Percentiles rank a stretch among this genome's conserved stretches.
phyloP scores from a whole-genome alignment of 2,329 filamentous ascomycete genomes.

The Xylaria hypoxylon region DNA sequence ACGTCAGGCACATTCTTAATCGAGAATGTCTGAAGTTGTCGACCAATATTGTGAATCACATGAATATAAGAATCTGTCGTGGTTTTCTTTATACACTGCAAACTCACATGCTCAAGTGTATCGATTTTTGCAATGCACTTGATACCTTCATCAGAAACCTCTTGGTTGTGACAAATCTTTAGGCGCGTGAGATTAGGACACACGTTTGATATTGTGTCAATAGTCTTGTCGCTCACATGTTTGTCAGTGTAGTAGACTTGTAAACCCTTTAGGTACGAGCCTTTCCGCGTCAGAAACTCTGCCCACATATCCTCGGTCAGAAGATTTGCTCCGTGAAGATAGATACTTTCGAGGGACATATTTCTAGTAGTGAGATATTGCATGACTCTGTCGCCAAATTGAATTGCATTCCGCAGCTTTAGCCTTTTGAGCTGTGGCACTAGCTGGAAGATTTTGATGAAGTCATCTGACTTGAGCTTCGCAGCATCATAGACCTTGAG shows the following conservation, averaged over 20 bases:
- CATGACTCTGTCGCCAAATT: conserved; percentile 88
- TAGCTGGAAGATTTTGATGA: conserved; percentile 81
- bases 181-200: conserved; percentile 79
- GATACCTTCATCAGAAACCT: conserved; percentile 74
- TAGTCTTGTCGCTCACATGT: conserved; percentile 78
- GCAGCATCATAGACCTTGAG: conserved; percentile 69
- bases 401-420: conserved; percentile 85
- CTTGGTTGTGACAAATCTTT: conserved; percentile 85
- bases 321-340: conserved; percentile 86
- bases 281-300: conserved; percentile 74
- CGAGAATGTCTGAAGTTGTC: conserved; percentile 79
- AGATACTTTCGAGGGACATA: conserved; percentile 75
- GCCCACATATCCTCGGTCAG: conserved; percentile 82
- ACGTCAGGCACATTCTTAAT: conserved; percentile 74
- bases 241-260: conserved; percentile 87
- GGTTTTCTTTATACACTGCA: conserved; percentile 72
- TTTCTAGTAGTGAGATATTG: conserved; percentile 82
- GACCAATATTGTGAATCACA: conserved; percentile 72
- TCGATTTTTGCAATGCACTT: conserved; percentile 70
- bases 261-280: conserved; percentile 72
- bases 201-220: conserved; percentile 69
- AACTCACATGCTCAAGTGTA: conserved; percentile 78
- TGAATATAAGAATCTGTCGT: conserved; percentile 68
- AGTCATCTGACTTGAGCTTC: conserved; percentile 80
- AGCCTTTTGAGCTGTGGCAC: conserved; percentile 76